Base-by-base conservation (phyloP, 2,329 filamentous ascomycete species). In the Pseudopyrenochaeta lycopersici region DNA sequence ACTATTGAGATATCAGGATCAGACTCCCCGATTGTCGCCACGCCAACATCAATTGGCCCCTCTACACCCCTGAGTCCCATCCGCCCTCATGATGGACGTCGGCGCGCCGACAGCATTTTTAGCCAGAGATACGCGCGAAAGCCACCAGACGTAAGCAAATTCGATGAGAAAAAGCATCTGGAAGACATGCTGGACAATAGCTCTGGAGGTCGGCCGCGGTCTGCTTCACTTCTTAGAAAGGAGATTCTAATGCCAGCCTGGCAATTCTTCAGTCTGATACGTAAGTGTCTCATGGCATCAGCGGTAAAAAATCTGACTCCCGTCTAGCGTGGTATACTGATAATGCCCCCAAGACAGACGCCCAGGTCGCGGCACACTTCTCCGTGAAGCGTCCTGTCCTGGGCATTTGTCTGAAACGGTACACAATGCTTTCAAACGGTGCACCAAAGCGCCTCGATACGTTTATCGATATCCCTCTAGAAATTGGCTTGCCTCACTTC, bases 231-330 rank as follows among this genome's bases (percentile, higher is more conserved):
- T 44, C 76, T 74, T 53, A 71, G 84, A 60, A 97, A 94, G 70
- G 93, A 96, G 66, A 90, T 98, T 12, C 88, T 94, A 53, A 97
- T 98, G 80, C 94, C 94, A 32, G 95, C 95, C 1, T 98, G 93
- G 92, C 94, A 97, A 68, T 97, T 98, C 70, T 98, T 97, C 77
- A 92, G 90, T 68, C 80, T 98, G 21, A 92, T 97, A 66, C 93
- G 90, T 92, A 80, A 78, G 90, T 82, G 1, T 12, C 11, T 9
- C 27, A 12, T 36, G 9, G 15, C 23, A 66, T 57, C 2, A 7
- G n/a, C 47, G 47, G 47, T 40, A 29, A 5, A 9, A 17, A 42
- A n/a, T 11, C 66, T 68, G 62, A 70, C 45, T 49, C 41, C 21
- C 44, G 18, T 38, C 49, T 67, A 93, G 90, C 93, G 23, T 97